Evolutionary conservation across 2,329 filamentous ascomycete genomes (phyloP), one percentile per base, ranked within the genome.

Genomic region (Lasiodiplodia sp.): DNA sequence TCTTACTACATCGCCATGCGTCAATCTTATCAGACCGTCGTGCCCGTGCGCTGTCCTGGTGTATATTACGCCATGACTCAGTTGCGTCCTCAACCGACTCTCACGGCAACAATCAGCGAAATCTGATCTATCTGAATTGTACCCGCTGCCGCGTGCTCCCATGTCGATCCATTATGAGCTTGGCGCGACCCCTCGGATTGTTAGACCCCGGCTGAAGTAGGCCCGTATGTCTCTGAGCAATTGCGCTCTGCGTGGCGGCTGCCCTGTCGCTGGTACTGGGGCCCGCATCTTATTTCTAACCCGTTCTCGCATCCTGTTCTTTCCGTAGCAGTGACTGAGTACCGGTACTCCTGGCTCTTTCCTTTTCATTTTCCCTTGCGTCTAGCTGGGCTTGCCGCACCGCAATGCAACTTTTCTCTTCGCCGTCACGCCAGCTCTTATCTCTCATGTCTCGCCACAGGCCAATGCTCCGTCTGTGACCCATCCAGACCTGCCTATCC

Each of bases 381-480:
- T 38, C 28, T 64, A 34, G 31, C 23, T 64, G 47, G 38, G 60
- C 60, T 64, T 64, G 60, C 60, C 60, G 44, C 60, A 64, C 47
- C 31, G 31, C 28, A 47, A 64, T 38, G 44, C 60, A 52, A 21
- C n/a, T 38, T 31, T 58, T 38, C 47, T 34, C 44, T 38, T 37
- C 47, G 16, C 23, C 23, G 31, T 64, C 60, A 8, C 60, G 38
- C 25, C 60, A 64, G 60, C 60, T 64, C 40, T 64, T 64, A 64
- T 64, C 60, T 52, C 60, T 64, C 60, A 64, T 64, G 44, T n/a
- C 60, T 37, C 60, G 60, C 60, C 47, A 12, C 25, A 64, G 37
- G 44, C n/a, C 28, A 38, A 38, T 52, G 55, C 53, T 67, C 44
- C 65, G 53, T 52, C 65, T 52, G 56, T 67, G 65, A 67, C 28